phyloP scores from a whole-genome alignment of 352 stramenopile genomes.

The Pythium aquatile region DNA sequence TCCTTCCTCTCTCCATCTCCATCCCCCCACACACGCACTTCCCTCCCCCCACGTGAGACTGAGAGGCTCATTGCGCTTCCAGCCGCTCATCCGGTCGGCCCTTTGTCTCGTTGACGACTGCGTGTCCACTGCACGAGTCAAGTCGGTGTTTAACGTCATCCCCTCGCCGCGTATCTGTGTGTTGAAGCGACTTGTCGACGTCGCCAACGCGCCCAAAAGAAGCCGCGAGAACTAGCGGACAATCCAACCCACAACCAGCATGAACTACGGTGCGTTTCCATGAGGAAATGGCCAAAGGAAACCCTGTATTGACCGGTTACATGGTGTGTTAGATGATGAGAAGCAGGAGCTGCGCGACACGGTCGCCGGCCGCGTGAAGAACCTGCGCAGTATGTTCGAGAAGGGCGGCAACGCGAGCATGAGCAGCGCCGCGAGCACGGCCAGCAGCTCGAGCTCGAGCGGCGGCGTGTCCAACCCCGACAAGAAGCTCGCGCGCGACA shows the following conservation, averaged over 20 bases:
- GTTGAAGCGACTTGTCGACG: not conserved
- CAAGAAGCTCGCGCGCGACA: constrained; percentile 25
- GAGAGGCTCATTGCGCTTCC: constrained; percentile 1
- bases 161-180: not conserved
- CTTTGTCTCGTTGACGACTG: not conserved
- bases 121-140: not conserved
- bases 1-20: not conserved
- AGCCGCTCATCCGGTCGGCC: not conserved
- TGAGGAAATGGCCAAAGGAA: not conserved
- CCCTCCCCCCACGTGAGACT: too few species aligned
- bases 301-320: not conserved
- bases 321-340: constrained; percentile 26
- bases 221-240: not conserved
- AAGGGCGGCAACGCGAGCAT: constrained; percentile 19
- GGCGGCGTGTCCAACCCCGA: constrained; percentile 19
- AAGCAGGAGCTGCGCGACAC: constrained; percentile 47
- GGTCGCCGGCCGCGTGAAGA: constrained; percentile 49
- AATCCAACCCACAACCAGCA: constrained; percentile 3
- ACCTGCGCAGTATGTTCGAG: constrained; percentile 64
- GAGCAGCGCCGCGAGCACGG: constrained; percentile 17
- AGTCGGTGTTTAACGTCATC: not conserved
- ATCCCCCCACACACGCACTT: not conserved
- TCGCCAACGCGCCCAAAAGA: not conserved
- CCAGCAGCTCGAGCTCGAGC: constrained; percentile 15
- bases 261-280: constrained; percentile 18